phyloP scores from a whole-genome alignment of 2,329 filamentous ascomycete species.

The Colletotrichum theobromicola region DNA sequence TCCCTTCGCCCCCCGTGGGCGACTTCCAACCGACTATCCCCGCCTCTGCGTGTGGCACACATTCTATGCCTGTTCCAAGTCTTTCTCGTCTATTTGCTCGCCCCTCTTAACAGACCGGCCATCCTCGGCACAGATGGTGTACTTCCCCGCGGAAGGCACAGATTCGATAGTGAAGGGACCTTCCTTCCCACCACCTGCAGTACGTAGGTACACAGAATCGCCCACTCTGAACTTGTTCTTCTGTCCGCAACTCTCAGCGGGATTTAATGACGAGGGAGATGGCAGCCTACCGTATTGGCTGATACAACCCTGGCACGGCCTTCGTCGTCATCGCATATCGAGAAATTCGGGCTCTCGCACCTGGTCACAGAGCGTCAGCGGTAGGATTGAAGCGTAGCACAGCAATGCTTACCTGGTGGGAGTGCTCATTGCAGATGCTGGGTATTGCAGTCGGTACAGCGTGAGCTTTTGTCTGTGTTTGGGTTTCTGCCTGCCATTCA shows the following conservation, averaged over 20 bases:
- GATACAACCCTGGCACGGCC: not conserved
- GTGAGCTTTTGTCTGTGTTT: not conserved
- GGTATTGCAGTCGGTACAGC: not conserved
- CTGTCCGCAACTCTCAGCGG: not conserved
- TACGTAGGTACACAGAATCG: not conserved
- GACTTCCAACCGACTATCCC: not conserved
- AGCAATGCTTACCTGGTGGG: not conserved
- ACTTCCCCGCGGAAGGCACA: not conserved
- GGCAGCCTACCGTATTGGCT: not conserved
- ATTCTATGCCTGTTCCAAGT: not conserved
- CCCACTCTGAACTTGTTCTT: not conserved
- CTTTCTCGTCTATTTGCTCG: not conserved
- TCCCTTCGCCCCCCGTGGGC: not conserved
- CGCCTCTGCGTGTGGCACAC: not conserved
- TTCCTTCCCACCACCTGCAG: not conserved
- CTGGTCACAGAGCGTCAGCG: not conserved
- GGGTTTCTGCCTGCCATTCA: not conserved
- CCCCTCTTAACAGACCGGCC: not conserved
- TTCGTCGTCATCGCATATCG: not conserved
- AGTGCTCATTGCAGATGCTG: not conserved
- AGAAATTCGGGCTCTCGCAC: not conserved
- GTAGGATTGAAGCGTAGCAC: not conserved
- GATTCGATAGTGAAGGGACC: not conserved
- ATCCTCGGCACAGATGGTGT: not conserved
- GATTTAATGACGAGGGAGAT: not conserved